Evolutionary conservation across 2,329 filamentous ascomycete species (phyloP).

Genomic region (Aspergillus bombycis): DNA sequence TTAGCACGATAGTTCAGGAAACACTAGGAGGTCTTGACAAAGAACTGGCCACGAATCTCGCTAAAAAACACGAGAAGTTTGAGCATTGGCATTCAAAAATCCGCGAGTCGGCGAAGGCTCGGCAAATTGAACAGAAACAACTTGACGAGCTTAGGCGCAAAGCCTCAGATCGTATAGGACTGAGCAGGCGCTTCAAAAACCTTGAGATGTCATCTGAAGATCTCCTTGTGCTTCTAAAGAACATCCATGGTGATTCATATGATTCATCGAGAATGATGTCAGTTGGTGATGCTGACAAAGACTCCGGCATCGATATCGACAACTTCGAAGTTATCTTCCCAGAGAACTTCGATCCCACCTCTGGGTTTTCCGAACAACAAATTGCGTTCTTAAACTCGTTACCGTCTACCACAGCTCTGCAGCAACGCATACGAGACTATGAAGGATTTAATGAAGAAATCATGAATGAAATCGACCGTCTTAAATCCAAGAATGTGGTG

Average conservation of each 20-base stretch:
- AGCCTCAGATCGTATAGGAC: conserved; percentile 65
- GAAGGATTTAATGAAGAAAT: conserved; percentile 69
- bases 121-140: conserved; percentile 74
- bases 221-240: conserved; percentile 61
- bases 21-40: conserved; percentile 77
- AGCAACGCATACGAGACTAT: conserved; percentile 71
- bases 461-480: conserved; percentile 66
- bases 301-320: conserved; percentile 39
- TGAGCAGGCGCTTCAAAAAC: conserved; percentile 73
- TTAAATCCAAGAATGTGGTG: conserved; percentile 80
- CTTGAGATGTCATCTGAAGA: conserved; percentile 73
- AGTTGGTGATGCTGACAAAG: conserved; percentile 54
- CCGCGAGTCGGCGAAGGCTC: conserved; percentile 75
- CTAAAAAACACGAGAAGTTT: conserved; percentile 79
- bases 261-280: conserved; percentile 49
- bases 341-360: conserved; percentile 44
- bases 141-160: conserved; percentile 72
- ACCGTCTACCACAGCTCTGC: conserved; percentile 64
- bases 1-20: conserved; percentile 71
- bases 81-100: conserved; percentile 81
- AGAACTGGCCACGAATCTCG: conserved; percentile 78
- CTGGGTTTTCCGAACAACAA: conserved; percentile 45
- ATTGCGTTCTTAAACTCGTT: conserved; percentile 53
- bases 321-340: conserved; percentile 43
- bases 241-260: conserved; percentile 49